Base-by-base conservation (phyloP, 495 filamentous ascomycete genomes). In the Penicillium chermesinum region DNA sequence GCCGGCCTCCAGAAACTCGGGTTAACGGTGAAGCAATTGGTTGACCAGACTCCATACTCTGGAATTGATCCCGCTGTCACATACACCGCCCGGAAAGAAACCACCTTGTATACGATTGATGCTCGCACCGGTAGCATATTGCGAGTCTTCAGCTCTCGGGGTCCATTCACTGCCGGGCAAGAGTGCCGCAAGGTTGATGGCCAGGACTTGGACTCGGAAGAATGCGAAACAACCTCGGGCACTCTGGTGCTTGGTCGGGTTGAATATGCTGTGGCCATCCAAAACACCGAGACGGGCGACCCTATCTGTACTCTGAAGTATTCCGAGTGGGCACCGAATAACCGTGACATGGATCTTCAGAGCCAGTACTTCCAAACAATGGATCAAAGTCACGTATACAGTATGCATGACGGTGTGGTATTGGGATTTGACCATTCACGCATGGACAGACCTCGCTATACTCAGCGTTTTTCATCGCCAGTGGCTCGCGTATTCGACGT, bases 321-420 rank as follows among this genome's bases (percentile, higher is more conserved):
- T 64, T 88, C 88, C 17, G 93, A 98, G 63, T 98, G 93, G 93
- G 85, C 82, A 0, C 87, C 91, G 8, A 98, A 98, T 63, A 94
- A 87, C 40, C 86, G 83, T 36, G 91, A 98, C 58, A 80, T 79
- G 46, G 93, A 98, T 64, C 82, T 98, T 13, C 81, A 86, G 51
- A 81, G 79, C 36, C 89, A 97, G 53, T 90, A 97, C 55, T 71
- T 71, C 17, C 67, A 67, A 2, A 87, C 88, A 8, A 86, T 89
- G 72, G 93, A 97, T 63, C 81, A 85, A 48, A 87, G 84, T 35
- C 95, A 96, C 66, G 82, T 97, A 18, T 89, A 91, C 56, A 85
- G 85, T 43, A 81, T 85, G 60, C 87, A 89, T 51, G 87, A 97
- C 64, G 93, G 93, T n/a, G 77, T 79, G 17, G 80, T 96, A 7